A percentile compares a stretch with the other conserved stretches of the same genome.
Evolutionary conservation across 2,329 filamentous ascomycete species (phyloP).

Genomic region (Aspergillus brasiliensis): DNA sequence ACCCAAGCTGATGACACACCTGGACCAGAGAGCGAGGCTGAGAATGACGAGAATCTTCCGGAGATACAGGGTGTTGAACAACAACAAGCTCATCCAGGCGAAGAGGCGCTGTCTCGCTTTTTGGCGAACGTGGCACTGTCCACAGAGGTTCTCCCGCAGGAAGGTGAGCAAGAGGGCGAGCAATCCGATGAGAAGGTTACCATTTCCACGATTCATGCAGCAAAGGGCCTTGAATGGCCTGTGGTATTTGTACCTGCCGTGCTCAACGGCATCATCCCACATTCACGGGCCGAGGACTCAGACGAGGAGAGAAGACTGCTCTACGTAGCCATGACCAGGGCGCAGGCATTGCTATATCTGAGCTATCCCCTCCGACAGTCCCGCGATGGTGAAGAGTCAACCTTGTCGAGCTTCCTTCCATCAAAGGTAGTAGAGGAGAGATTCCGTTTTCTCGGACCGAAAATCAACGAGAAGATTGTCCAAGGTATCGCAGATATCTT

Average conservation of each 20-base stretch:
- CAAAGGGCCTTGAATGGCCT: slow-evolving; percentile 96
- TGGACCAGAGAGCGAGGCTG: slow-evolving; percentile 55
- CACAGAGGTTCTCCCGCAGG: slow-evolving; percentile 62
- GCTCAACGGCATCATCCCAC: slow-evolving; percentile 88
- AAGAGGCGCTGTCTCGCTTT: slow-evolving; percentile 74
- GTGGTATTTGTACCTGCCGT: slow-evolving; percentile 89
- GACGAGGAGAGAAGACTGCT: slow-evolving; percentile 86
- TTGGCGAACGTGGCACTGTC: slow-evolving; percentile 89
- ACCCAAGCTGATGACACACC: slow-evolving; percentile 73
- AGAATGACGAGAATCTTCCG: slow-evolving; percentile 57
- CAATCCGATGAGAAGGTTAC: slow-evolving; percentile 66
- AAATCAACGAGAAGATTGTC: slow-evolving; percentile 64
- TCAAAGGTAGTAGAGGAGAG: slow-evolving; percentile 53
- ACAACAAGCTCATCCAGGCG: slow-evolving; percentile 48
- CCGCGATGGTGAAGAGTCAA: slow-evolving; percentile 59
- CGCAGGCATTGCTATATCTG: slow-evolving; percentile 81
- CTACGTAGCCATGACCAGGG: slow-evolving; percentile 96
- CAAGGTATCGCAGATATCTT: slow-evolving; percentile 72
- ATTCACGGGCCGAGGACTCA: slow-evolving; percentile 79
- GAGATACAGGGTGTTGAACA: slow-evolving; percentile 73
- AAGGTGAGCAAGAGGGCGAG: slow-evolving; percentile 59
- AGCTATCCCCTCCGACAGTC: slow-evolving; percentile 74
- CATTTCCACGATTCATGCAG: slow-evolving; percentile 93
- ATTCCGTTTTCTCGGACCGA: slow-evolving; percentile 67
- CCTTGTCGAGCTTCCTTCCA: slow-evolving; percentile 72